Conservation (phyloP, 352 stramenopile genomes). For the Elongisporangium senticosum region DNA sequence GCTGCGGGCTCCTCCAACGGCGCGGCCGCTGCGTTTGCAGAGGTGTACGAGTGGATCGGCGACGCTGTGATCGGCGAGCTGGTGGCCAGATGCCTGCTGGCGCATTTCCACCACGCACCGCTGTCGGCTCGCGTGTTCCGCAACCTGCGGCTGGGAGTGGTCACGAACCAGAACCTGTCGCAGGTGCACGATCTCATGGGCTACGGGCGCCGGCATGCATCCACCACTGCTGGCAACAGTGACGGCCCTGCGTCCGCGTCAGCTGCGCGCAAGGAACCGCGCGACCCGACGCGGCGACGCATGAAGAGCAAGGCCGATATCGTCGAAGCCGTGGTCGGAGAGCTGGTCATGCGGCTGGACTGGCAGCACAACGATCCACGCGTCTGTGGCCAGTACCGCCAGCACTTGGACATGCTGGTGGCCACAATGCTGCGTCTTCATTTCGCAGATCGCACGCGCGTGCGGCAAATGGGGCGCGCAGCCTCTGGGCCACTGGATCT, state of each 20-base stretch:
- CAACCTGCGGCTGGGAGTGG: conserved; percentile 47
- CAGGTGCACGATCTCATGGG: conserved; percentile 59
- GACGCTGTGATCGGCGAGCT: conserved; percentile 74
- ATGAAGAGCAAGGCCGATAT: conserved; percentile 65
- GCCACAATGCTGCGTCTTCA: conserved; percentile 51
- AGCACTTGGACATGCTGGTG: conserved; percentile 49
- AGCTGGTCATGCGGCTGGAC: conserved; percentile 51
- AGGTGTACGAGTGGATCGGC: conserved; percentile 76
- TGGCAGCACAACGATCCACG: conserved; percentile 16
- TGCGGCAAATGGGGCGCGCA: conserved; percentile 13
- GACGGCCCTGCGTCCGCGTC: neutral
- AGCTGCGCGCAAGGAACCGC: conserved; percentile 9
- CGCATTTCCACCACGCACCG: conserved; percentile 50
- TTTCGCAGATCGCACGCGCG: conserved; percentile 36
- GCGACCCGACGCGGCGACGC: neutral
- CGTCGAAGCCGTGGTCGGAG: conserved; percentile 59
- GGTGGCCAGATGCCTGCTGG: conserved; percentile 52
- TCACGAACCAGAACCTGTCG: conserved; percentile 72
- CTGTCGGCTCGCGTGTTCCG: conserved; percentile 64
- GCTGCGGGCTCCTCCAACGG: neutral
- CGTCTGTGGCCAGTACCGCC: conserved; percentile 20
- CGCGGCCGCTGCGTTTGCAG: conserved; percentile 21
- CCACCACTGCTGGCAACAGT: neutral
- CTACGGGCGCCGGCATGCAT: conserved; percentile 26
- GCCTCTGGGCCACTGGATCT: conserved; percentile 34